Evolutionary conservation across 1,284 basidiomycete genomes (phyloP), one percentile per base, ranked within the genome.

Genomic region (Stygiomarasmius scandens): DNA sequence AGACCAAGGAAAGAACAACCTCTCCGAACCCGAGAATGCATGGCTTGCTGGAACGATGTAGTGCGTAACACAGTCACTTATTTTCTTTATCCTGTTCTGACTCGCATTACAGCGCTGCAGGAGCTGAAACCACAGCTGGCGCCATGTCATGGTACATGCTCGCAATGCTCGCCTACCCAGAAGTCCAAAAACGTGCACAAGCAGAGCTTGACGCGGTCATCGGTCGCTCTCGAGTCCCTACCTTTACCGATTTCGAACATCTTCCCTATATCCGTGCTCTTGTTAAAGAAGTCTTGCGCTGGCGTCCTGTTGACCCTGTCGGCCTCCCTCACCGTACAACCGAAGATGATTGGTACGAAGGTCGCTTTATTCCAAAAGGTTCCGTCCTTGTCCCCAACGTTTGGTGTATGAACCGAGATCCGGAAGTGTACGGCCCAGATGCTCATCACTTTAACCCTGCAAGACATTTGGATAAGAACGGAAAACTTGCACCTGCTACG

Each of bases 201-300:
- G 65, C 61, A 34, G 70, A 73, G 45, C 54, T 73, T 29, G 70
- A 73, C 55, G 47, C 61, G 19, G 22, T 47, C 3, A 22, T 47
- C 46, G 46, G 46, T n/a, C 46, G 46, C 22, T 23, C 61, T 12
- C 62, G 72, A 23, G 23, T 73, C 4, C 74, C 74, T 0, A 64
- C 62, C 11, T 69, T 74, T 43, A 60, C 60, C 10, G 74, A 75
- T 54, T 52, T 66, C 12, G 58, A 61, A 3, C 52, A 59, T 29
- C 55, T 74, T 20, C 68, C 71, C 1, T 73, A 71, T 58, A 58
- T 73, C 38, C 58, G 64, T 14, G 69, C 69, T 2, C 59, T 69
- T 20, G 65, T 73, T 11, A 67, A 69, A 43, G 74, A 76, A 59
- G 60, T 65, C 8, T 55, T 73, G n/a, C 63, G 71, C 24, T 74